Base-by-base conservation (phyloP, 306 rosid species). In the Crataegus laevigata region DNA sequence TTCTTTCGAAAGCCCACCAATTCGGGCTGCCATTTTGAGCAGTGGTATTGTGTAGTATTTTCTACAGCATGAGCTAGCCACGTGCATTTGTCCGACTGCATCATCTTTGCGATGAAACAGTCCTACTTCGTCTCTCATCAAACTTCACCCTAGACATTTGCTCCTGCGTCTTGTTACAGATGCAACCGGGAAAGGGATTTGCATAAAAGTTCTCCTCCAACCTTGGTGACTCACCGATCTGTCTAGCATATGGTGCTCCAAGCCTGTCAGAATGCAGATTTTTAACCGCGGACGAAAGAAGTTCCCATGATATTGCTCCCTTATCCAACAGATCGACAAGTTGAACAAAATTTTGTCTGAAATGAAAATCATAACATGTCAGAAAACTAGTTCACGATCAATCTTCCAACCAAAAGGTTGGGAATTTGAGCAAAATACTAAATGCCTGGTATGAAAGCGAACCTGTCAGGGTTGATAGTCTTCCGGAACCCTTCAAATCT, bases 391-490 rank as follows among this genome's bases (percentile, higher is more conserved):
- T 19, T 40, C 21, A 18, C 19, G 52, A 63, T 40, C 77, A 47
- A 47, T 40, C 6, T 47, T 14, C 52, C 52, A 73, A 40, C 11
- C 54, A 12, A 21, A 12, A 36, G 36, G 61, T 47, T 11, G 28
- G 51, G 8, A 29, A 79, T 28, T 40, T 19, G 13, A 38, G 28
- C 34, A 3, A 26, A 64, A 43, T 47, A 13, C 32, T 0, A 26
- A 24, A 67, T 62, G 54, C 75, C 45, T 29, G 64, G 34, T 66
- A 40, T 21, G 24, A 14, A 28, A 70, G 76, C 84, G 19, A 71
- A 94, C 99, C 97, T 92, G 88, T 92, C 97, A 11, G 99, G 99
- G 72, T 85, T 96, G 70, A 96, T 90, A 34, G 97, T 90, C 84
- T 96, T 96, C 38, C 86, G 80, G 78, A 92, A 96, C 55, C 99